These are phyloP conservation scores for Boletus huronensis DNA, from an alignment of 768 basidiomycete species.

Conservation along the genomic window DNA sequence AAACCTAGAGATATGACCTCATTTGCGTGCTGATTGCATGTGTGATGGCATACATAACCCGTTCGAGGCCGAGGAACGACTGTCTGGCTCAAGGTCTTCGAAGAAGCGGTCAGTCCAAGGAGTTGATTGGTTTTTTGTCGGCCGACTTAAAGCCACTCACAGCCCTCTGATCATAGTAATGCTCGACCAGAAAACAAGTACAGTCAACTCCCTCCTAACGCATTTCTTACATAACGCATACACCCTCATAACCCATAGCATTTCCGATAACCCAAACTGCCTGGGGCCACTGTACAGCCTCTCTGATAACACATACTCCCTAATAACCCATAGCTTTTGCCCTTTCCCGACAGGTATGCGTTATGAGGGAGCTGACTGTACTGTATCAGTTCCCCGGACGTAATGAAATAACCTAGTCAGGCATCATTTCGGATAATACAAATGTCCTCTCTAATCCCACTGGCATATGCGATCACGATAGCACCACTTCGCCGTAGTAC, in stretches of 20 bases:
- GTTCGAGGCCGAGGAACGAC: not conserved
- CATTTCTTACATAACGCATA: no score
- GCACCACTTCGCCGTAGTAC: not conserved
- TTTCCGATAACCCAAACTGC: no score
- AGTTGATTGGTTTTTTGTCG: not conserved
- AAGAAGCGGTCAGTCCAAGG: not conserved
- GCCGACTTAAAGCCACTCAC: constrained; percentile 8
- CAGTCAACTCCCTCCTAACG: no score
- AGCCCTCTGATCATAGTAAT: constrained; percentile 1
- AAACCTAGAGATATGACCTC: not conserved
- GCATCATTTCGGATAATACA: not conserved
- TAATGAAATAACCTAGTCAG: constrained; percentile 11
- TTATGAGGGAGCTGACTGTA: no score
- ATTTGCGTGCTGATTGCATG: not conserved
- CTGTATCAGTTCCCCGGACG: not conserved
- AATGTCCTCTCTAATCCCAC: constrained; percentile 2
- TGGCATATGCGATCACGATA: not conserved
- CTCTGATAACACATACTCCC: no score
- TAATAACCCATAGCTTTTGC: no score
- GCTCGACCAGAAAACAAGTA: not conserved
- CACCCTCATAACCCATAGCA: no score
- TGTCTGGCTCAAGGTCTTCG: not conserved
- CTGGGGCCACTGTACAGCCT: no score
- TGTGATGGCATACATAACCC: no score
- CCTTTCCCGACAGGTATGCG: no score